Evolutionary conservation across 768 basidiomycete species (phyloP).

Genomic region (Termitomyces sp.): DNA sequence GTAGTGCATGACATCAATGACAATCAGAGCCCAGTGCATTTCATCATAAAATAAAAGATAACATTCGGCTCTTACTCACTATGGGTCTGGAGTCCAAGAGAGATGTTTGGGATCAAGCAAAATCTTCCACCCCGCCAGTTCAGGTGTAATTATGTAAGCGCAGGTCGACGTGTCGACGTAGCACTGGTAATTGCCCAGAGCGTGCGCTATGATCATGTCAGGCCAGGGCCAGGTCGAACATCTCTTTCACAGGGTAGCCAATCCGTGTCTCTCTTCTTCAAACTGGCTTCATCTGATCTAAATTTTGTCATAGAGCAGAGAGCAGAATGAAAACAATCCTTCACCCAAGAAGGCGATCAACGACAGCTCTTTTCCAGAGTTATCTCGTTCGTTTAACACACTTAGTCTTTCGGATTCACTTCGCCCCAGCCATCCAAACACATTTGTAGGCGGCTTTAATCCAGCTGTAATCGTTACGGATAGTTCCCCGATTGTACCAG

Average conservation of each 20-base stretch:
- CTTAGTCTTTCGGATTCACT: slow-evolving; percentile 17
- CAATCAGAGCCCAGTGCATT: slow-evolving; percentile 57
- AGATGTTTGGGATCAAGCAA: not conserved
- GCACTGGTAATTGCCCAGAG: not conserved
- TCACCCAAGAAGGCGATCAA: slow-evolving; percentile 15
- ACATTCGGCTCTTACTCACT: slow-evolving; percentile 3
- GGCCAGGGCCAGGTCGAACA: slow-evolving; percentile 11
- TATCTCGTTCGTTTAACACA: slow-evolving; percentile 20
- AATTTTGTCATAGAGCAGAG: not conserved
- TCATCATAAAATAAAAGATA: slow-evolving; percentile 30
- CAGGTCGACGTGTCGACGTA: not conserved
- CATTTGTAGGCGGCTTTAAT: slow-evolving; percentile 50
- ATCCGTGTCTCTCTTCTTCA: slow-evolving; percentile 9
- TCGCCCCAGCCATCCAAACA: slow-evolving; percentile 3
- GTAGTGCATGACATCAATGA: slow-evolving; percentile 24
- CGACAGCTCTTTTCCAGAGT: slow-evolving; percentile 7
- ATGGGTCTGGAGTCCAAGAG: not conserved
- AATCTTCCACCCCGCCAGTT: not conserved
- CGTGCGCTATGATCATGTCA: not conserved
- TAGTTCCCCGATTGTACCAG: not conserved
- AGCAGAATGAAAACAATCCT: not conserved
- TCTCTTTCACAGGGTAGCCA: slow-evolving; percentile 17
- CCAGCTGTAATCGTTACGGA: slow-evolving; percentile 14
- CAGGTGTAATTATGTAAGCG: not conserved
- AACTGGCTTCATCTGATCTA: not conserved